These are phyloP conservation scores for Lumnitzera littorea DNA, from an alignment of 345 rosid genomes.

Conservation along the genomic window DNA sequence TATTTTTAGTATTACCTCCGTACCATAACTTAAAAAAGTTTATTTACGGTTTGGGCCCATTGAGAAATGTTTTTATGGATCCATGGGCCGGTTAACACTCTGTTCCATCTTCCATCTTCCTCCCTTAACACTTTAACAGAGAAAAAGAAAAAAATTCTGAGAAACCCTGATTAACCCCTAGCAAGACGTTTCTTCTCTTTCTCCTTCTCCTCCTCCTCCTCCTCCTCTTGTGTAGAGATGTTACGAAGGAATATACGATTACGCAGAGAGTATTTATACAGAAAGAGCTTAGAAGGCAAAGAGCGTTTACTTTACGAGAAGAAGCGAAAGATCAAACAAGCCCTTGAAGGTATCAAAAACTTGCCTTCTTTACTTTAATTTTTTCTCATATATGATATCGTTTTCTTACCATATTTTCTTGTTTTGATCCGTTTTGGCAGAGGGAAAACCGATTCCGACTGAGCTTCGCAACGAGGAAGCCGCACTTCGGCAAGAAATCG, in stretches of 20 bases:
- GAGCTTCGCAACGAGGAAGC: conserved; percentile 85
- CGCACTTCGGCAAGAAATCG: conserved; percentile 74
- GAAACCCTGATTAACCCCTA: too few relatives aligned
- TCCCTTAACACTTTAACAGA: too few relatives aligned
- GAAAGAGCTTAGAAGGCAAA: conserved; percentile 90
- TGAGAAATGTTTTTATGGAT: too few relatives aligned
- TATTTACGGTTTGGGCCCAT: too few relatives aligned
- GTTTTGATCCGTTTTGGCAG: conserved; percentile 18
- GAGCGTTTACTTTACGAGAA: conserved; percentile 70
- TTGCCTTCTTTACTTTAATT: background rate
- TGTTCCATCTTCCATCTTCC: too few relatives aligned
- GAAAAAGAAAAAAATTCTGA: too few relatives aligned
- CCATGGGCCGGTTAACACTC: too few relatives aligned
- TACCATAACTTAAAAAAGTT: too few relatives aligned
- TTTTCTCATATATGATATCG: background rate
- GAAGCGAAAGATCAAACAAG: conserved; percentile 81
- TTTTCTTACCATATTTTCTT: background rate
- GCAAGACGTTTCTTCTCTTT: background rate
- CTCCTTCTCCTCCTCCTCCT: background rate
- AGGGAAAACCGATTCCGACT: conserved; percentile 93
- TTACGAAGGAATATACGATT: conserved; percentile 65
- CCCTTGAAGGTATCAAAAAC: conserved; percentile 51
- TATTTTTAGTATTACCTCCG: too few relatives aligned
- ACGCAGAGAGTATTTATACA: conserved; percentile 75
- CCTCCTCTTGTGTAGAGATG: conserved; percentile 22